A percentile compares a stretch with the other conserved stretches of the same genome.
Conservation (phyloP, 345 rosid genomes). For the Eucalyptus decipiens region DNA sequence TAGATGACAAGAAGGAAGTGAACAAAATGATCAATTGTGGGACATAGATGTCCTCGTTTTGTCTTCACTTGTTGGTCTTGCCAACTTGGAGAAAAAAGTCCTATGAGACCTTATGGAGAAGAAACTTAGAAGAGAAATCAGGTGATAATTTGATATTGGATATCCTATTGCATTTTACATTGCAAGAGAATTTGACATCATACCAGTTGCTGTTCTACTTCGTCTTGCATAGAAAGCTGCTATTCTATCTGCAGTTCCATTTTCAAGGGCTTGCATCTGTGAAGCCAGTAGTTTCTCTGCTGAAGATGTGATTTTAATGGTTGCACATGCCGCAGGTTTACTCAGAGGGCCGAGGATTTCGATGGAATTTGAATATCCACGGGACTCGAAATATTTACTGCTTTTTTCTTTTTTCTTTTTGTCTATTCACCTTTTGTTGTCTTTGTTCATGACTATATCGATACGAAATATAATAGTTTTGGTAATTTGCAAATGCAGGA, state of each 20-base stretch:
- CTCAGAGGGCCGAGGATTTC: neutral
- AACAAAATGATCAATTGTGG: neutral
- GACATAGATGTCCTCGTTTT: neutral
- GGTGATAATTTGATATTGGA: neutral
- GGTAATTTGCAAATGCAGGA: neutral
- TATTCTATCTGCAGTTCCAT: neutral
- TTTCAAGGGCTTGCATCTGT: neutral
- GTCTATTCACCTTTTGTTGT: neutral
- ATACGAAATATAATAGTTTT: neutral
- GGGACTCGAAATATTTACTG: neutral
- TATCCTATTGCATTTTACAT: neutral
- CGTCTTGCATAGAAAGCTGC: neutral
- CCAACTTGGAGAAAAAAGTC: neutral
- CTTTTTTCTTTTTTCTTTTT: rapidly evolving
- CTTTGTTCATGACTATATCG: neutral
- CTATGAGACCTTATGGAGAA: neutral
- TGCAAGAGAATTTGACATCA: neutral
- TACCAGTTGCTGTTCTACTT: neutral
- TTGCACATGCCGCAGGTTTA: neutral
- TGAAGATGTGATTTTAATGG: neutral
- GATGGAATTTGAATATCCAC: neutral
- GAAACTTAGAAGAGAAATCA: neutral
- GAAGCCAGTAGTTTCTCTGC: neutral
- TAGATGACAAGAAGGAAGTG: neutral
- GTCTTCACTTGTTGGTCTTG: neutral